Base-by-base conservation (phyloP, 176 grass and related monocot genomes). In the Hyparrhenia diplandra region DNA sequence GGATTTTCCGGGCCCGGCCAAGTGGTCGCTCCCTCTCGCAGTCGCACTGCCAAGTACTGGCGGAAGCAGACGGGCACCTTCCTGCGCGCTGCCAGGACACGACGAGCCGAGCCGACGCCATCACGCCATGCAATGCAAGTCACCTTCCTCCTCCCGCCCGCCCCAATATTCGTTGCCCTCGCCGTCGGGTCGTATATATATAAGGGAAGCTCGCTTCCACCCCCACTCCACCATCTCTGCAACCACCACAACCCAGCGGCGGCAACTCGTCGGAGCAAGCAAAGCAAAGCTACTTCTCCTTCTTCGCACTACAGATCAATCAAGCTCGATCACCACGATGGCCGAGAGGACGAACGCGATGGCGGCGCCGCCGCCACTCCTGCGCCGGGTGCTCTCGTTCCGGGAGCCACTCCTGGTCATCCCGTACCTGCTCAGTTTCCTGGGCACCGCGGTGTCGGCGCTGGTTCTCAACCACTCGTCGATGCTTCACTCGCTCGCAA, bases 331-430 rank as follows among this genome's bases (percentile, higher is more conserved):
- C 43, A 24, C 11, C 4, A 1, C 4, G 0, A 89, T 90, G 88
- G 88, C 79, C 0, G 79, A 86, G 29, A 9, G 5, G 2, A 13
- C 21, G 17, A 5, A 27, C 67, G 3, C 47, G 45, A 29, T 58
- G 54, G 21, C 59, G 40, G 23, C 76, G 66, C 2, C 74, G 58
- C 67, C 79, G 40, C 88, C 83, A 6, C 83, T 90, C 1, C 88
- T 86, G 20, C 10, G 67, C 21, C 79, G 83, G n/a, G 9, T 83
- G 83, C 79, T 90, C 49, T 90, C 83, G 60, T 90, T 90, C 83
- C 59, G 88, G 57, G 88, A 90, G 74, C 88, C 88, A 24, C 83
- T 86, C 1, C 67, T 86, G 36, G 0, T 90, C 13, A 74, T 90
- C 79, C 83, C 83, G 0, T 69, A 34, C 79, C 73, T 90, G 9